phyloP scores from a whole-genome alignment of 495 filamentous ascomycete species.

The Cladorrhinum samala region DNA sequence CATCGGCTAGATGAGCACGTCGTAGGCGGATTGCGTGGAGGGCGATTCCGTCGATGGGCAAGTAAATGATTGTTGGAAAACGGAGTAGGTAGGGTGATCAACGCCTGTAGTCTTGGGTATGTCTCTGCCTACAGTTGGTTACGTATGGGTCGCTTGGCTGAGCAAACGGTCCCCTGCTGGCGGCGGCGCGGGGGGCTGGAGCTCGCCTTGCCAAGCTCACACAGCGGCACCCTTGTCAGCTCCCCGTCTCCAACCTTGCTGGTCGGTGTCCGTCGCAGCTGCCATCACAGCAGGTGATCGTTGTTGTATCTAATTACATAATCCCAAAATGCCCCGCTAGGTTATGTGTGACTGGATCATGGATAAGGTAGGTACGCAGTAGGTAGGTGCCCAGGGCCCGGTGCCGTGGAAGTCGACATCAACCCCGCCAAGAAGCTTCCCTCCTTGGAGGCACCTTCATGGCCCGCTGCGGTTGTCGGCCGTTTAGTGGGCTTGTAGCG shows the following conservation, averaged over 20 bases:
- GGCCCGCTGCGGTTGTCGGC: not conserved
- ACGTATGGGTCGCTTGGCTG: conserved; percentile 18
- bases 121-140: conserved; percentile 23
- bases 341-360: too few species aligned
- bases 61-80: conserved; percentile 9
- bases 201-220: conserved; percentile 11
- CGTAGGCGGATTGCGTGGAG: conserved; percentile 1
- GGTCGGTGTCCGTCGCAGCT: not conserved
- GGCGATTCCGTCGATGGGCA: too few species aligned
- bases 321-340: too few species aligned
- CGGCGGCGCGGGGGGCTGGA: conserved; percentile 6
- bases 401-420: too few species aligned
- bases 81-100: conserved; percentile 1
- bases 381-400: too few species aligned
- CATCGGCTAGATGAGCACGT: not conserved
- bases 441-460: not conserved
- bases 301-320: too few species aligned
- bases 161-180: not conserved
- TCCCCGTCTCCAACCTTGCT: not conserved
- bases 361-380: too few species aligned
- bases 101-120: not conserved
- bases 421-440: not conserved
- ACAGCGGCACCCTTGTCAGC: not conserved
- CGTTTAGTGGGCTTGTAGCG: not conserved
- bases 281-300: too few species aligned